A percentile compares a stretch with the other conserved stretches of the same genome.
These are phyloP conservation scores for Aspergillus cavernicola DNA, from an alignment of 495 filamentous ascomycete genomes.

Conservation along the genomic window DNA sequence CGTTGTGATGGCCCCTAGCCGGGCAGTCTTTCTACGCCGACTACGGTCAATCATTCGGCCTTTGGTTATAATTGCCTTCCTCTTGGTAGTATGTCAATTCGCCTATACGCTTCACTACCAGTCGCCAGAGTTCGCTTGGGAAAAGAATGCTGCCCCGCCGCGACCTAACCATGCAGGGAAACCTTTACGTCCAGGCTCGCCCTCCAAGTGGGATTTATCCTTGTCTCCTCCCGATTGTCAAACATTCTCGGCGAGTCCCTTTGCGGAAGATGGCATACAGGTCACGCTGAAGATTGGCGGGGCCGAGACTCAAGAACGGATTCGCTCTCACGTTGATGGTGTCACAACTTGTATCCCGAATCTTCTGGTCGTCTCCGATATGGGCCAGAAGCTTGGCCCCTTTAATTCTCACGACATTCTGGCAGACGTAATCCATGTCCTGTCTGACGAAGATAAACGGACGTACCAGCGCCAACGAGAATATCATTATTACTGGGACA, in stretches of 20 bases:
- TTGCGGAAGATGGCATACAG: conserved; percentile 23
- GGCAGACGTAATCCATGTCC: conserved; percentile 17
- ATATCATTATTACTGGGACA: conserved; percentile 9
- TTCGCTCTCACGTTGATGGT: conserved; percentile 31
- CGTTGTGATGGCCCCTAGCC: background rate
- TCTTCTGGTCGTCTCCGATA: conserved; percentile 42
- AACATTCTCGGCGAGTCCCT: background rate
- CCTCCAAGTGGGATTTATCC: background rate
- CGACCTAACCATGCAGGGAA: background rate
- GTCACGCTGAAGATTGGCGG: conserved; percentile 38
- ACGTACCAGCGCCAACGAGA: conserved; percentile 26
- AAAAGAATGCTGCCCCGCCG: background rate
- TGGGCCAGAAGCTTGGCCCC: conserved; percentile 30
- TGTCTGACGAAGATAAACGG: conserved; percentile 35
- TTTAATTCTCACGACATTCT: conserved; percentile 39
- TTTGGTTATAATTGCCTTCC: background rate
- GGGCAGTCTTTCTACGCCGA: background rate
- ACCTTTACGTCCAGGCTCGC: background rate
- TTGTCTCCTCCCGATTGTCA: background rate
- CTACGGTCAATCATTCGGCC: background rate
- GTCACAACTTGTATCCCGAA: conserved; percentile 41
- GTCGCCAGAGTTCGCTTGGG: background rate
- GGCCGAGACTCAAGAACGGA: conserved; percentile 27
- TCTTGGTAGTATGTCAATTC: background rate
- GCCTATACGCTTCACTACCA: conserved; percentile 1